These are phyloP conservation scores for Barnettozyma populi DNA, from an alignment of 805 yeast species.

Conservation along the genomic window DNA sequence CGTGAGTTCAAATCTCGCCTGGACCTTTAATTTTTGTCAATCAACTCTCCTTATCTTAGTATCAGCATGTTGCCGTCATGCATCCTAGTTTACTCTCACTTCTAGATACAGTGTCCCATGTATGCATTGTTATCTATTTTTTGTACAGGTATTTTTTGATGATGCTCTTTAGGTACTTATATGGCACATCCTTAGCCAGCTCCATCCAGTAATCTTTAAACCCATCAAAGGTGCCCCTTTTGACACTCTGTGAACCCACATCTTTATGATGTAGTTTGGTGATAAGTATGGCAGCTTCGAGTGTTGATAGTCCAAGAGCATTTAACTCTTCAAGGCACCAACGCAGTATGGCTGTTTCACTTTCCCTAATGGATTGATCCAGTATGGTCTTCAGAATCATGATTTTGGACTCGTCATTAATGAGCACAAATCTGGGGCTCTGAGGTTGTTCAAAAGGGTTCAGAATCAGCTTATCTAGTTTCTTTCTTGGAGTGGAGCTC, in stretches of 20 bases:
- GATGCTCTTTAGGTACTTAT: not conserved
- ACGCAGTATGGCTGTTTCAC: constrained; percentile 4
- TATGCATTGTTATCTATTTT: not conserved
- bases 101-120: not conserved
- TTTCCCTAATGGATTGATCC: constrained; percentile 12
- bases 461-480: constrained; percentile 1
- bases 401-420: constrained; percentile 11
- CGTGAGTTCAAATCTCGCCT: constrained; percentile 33
- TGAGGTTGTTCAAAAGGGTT: constrained; percentile 17
- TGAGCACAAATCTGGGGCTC: constrained; percentile 8
- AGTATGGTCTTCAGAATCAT: constrained; percentile 18
- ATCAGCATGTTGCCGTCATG: no score
- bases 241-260: not conserved
- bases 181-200: not conserved
- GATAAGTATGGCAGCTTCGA: constrained; percentile 14
- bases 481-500: not conserved
- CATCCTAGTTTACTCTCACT: no score
- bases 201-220: constrained; percentile 18
- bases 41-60: no score
- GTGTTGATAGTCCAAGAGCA: constrained; percentile 15
- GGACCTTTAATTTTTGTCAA: constrained; percentile 23
- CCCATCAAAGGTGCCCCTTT: not conserved
- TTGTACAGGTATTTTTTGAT: not conserved
- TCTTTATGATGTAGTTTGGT: constrained; percentile 6
- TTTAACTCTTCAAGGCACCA: constrained; percentile 18